phyloP scores from a whole-genome alignment of 2,329 filamentous ascomycete species.

The Pleomassaria siparia region DNA sequence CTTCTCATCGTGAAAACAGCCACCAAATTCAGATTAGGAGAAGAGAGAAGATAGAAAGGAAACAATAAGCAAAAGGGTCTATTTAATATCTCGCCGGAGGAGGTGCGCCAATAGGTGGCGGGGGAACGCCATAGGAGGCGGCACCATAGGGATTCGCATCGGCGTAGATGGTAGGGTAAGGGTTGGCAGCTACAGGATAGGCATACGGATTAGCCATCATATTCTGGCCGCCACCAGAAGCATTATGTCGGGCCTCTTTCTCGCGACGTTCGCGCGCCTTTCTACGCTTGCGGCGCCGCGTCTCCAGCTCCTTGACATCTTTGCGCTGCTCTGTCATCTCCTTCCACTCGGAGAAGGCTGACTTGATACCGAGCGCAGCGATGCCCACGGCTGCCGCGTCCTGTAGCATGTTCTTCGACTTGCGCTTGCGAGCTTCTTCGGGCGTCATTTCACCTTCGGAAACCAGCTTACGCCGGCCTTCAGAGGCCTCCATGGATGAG shows the following conservation, averaged over 20 bases:
- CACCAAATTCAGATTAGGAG: neutral
- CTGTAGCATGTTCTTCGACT: conserved; percentile 64
- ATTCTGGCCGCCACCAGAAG: conserved; percentile 35
- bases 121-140: conserved; percentile 29
- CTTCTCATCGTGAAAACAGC: neutral
- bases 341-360: conserved; percentile 67
- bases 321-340: conserved; percentile 65
- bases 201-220: conserved; percentile 40
- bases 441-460: conserved; percentile 63
- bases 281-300: conserved; percentile 49
- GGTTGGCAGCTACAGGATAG: conserved; percentile 41
- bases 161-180: conserved; percentile 45
- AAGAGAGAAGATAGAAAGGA: neutral
- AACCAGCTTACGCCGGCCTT: conserved; percentile 62
- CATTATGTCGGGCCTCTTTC: conserved; percentile 48
- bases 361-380: conserved; percentile 68
- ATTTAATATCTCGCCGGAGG: conserved; percentile 33
- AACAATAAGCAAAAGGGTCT: conserved; percentile 5
- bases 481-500: conserved; percentile 63
- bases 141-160: conserved; percentile 51
- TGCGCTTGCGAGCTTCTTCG: conserved; percentile 63
- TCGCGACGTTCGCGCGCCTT: conserved; percentile 47
- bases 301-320: conserved; percentile 57
- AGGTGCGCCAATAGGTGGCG: conserved; percentile 42
- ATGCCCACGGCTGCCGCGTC: conserved; percentile 68